Percentiles rank a stretch among this genome's conserved stretches.
Conservation (phyloP, 2,329 filamentous ascomycete genomes). For the Capronia coronata region DNA sequence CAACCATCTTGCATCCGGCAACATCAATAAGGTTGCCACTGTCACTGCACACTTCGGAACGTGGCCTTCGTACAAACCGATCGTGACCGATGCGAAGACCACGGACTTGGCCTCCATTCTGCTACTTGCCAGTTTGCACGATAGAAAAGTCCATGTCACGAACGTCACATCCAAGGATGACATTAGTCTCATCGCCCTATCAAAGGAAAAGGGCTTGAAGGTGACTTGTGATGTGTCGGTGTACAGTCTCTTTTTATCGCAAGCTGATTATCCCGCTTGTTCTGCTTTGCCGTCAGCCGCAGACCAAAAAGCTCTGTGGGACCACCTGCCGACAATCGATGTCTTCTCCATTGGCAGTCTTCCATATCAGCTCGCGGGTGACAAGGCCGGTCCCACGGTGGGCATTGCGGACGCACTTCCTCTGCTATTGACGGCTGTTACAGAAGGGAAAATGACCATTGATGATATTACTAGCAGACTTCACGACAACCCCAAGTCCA, state of each 20-base stretch:
- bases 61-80: slow-evolving; percentile 72
- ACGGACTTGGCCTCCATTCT: slow-evolving; percentile 76
- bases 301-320: slow-evolving; percentile 69
- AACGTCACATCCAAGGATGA: slow-evolving; percentile 77
- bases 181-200: slow-evolving; percentile 67
- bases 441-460: slow-evolving; percentile 64
- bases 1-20: slow-evolving; percentile 65
- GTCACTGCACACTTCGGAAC: slow-evolving; percentile 72
- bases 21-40: slow-evolving; percentile 75
- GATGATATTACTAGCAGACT: slow-evolving; percentile 66
- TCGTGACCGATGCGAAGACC: slow-evolving; percentile 73
- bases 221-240: slow-evolving; percentile 79
- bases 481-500: slow-evolving; percentile 71
- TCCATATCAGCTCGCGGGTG: slow-evolving; percentile 64
- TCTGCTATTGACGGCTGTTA: slow-evolving; percentile 67
- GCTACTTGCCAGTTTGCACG: slow-evolving; percentile 70
- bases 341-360: slow-evolving; percentile 73
- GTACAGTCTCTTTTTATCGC: slow-evolving; percentile 69
- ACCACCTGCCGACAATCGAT: slow-evolving; percentile 65
- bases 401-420: slow-evolving; percentile 70
- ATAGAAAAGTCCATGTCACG: slow-evolving; percentile 70
- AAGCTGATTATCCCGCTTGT: slow-evolving; percentile 62
- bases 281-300: slow-evolving; percentile 58
- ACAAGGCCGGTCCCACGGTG: slow-evolving; percentile 53
- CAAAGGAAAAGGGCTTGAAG: slow-evolving; percentile 73